Evolutionary conservation across 2,329 filamentous ascomycete genomes (phyloP).

Genomic region (Apiospora marii): DNA sequence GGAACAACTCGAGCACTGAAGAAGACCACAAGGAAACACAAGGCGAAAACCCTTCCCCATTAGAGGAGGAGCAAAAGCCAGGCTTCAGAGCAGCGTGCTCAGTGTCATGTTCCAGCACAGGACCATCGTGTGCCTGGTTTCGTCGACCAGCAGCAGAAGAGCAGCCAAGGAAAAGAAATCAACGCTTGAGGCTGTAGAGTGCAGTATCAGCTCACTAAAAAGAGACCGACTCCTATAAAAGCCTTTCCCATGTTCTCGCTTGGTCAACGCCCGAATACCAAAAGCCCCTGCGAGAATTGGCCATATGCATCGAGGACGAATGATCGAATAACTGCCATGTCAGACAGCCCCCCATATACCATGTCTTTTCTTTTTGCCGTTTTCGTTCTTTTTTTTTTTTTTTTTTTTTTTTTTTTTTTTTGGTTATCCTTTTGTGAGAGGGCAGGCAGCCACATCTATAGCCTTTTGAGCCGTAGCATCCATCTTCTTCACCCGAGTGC

Average conservation of each 20-base stretch:
- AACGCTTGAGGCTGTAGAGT: not conserved
- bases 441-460: not conserved
- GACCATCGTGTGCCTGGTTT: not conserved
- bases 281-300: not conserved
- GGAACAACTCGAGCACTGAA: conserved; percentile 9
- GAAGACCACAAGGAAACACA: not conserved
- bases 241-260: conserved; percentile 2
- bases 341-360: not conserved
- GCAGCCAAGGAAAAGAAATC: not conserved
- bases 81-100: conserved; percentile 1
- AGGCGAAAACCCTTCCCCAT: not conserved
- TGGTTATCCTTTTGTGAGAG: not conserved
- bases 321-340: too few species aligned
- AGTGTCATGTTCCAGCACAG: not conserved
- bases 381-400: not conserved
- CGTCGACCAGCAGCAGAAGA: not conserved
- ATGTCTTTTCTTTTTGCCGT: not conserved
- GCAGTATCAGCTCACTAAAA: not conserved
- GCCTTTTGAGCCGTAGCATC: too few species aligned
- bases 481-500: not conserved
- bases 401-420: not conserved
- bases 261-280: not conserved
- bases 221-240: not conserved
- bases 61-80: conserved; percentile 4
- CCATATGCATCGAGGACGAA: not conserved